Base-by-base conservation (phyloP, 257 asterid genomes). In the Primulina eburnea region DNA sequence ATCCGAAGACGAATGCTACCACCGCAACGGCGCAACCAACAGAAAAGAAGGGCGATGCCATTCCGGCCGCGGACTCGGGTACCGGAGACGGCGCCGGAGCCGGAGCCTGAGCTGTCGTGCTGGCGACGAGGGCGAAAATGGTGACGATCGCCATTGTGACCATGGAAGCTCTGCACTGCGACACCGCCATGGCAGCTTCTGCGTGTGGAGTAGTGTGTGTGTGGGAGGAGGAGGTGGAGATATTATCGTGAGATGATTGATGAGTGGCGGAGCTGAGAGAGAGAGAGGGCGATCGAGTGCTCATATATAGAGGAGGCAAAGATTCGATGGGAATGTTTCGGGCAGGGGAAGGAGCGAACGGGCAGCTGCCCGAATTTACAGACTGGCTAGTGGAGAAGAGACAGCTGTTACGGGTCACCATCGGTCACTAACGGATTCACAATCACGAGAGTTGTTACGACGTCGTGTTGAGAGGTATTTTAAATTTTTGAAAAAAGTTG, bases 301-400 rank as follows among this genome's bases (percentile, higher is more conserved):
- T 28, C 73, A 73, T 77, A 77, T 71, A 70, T 21, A 57, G 43
- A 9, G 10, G 74, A 30, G 72, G 11, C 69, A 40, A 29, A 3
- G 72, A 26, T 50, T 29, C 7, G 61, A 55, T 32, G 17, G 64
- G 21, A 73, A 69, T 40, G 34, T 38, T 64, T 14, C 4, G 90
- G 90, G 87, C 81, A 81, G 79, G n/a, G 18, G 73, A 38, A 47
- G 47, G 84, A 78, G 59, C 67, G 76, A 37, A 43, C 73, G 85
- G 88, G 88, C 80, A 79, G 81, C 73, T 85, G 82, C 83, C 88
- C 88, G 78, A 60, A 69, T 62, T 60, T 64, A 83, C 89, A 83
- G 84, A 73, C 86, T 86, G 86, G 85, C 71, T 58, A 75, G 57
- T 40, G 47, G 60, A 32, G 60, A 56, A 10, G 50, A 56, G 75